phyloP scores from a whole-genome alignment of 2,329 filamentous ascomycete species.

The Trichoderma sp. region DNA sequence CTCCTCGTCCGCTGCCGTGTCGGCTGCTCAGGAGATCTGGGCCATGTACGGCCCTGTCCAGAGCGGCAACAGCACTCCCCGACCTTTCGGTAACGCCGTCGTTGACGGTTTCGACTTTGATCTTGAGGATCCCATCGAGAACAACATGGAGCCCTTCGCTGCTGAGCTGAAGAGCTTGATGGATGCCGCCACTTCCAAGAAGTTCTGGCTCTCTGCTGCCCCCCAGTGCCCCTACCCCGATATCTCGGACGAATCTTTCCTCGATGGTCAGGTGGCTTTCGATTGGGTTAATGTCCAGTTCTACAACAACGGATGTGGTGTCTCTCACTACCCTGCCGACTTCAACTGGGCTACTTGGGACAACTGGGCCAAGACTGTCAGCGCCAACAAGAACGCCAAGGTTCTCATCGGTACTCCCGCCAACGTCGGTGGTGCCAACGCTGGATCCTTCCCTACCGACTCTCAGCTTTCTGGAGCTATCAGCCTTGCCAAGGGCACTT shows the following conservation, averaged over 20 bases:
- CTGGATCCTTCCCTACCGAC: slow-evolving; percentile 48
- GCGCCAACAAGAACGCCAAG: slow-evolving; percentile 59
- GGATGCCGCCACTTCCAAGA: slow-evolving; percentile 51
- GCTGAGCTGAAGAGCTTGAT: slow-evolving; percentile 55
- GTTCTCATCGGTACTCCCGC: slow-evolving; percentile 61
- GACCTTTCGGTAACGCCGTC: slow-evolving; percentile 64
- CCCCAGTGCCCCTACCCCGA: slow-evolving; percentile 70
- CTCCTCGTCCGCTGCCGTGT: slow-evolving; percentile 48
- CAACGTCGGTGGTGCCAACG: slow-evolving; percentile 51
- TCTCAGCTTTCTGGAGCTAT: slow-evolving; percentile 49
- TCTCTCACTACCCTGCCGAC: slow-evolving; percentile 36
- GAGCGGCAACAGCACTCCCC: slow-evolving; percentile 44
- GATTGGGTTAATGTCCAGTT: slow-evolving; percentile 65
- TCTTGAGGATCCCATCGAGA: slow-evolving; percentile 57
- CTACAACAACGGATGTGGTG: slow-evolving; percentile 69
- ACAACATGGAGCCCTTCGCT: slow-evolving; percentile 62
- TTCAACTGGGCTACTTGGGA: slow-evolving; percentile 67
- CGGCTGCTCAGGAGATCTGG: slow-evolving; percentile 64
- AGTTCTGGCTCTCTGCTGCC: slow-evolving; percentile 62
- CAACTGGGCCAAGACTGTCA: slow-evolving; percentile 58
- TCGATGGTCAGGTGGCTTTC: slow-evolving; percentile 51
- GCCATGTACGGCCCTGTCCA: slow-evolving; percentile 63
- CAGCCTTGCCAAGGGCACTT: slow-evolving; percentile 51
- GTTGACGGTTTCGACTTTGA: slow-evolving; percentile 78
- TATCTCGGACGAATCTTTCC: slow-evolving; percentile 53